phyloP scores from a whole-genome alignment of 1,284 basidiomycete genomes.

The Pholiota adiposa region DNA sequence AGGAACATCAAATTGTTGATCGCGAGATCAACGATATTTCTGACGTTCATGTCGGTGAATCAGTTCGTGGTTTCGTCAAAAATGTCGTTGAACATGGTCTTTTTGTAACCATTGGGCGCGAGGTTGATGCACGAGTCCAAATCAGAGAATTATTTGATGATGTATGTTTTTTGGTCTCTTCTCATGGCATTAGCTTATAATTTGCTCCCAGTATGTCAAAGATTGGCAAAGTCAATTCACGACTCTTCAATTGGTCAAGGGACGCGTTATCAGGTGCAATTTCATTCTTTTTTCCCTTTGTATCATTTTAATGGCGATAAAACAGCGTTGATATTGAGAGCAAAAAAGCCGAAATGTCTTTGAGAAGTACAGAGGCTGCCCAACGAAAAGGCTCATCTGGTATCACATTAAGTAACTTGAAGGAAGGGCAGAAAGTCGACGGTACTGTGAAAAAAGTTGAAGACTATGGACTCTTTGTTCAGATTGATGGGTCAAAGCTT shows the following conservation, averaged over 20 bases:
- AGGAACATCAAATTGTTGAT: slow-evolving; percentile 62
- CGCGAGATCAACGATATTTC: slow-evolving; percentile 66
- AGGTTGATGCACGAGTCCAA: slow-evolving; percentile 89
- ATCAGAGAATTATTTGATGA: slow-evolving; percentile 94
- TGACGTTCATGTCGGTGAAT: slow-evolving; percentile 75
- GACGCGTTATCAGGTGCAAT: slow-evolving; percentile 77
- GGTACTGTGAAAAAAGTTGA: slow-evolving; percentile 81
- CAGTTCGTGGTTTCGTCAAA: slow-evolving; percentile 89
- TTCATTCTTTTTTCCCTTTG: background rate
- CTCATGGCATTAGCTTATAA: slow-evolving; percentile 6
- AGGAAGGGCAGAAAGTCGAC: slow-evolving; percentile 77
- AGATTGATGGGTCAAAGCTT: slow-evolving; percentile 82
- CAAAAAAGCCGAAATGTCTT: slow-evolving; percentile 88
- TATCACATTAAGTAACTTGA: slow-evolving; percentile 61
- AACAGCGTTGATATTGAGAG: slow-evolving; percentile 66
- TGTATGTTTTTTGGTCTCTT: slow-evolving; percentile 46
- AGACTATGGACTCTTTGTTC: slow-evolving; percentile 91
- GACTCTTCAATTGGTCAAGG: slow-evolving; percentile 85
- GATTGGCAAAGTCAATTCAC: slow-evolving; percentile 91
- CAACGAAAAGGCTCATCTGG: slow-evolving; percentile 41
- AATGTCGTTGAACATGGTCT: slow-evolving; percentile 86
- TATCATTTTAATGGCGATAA: background rate
- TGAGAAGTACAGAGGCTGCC: slow-evolving; percentile 65
- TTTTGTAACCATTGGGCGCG: slow-evolving; percentile 87
- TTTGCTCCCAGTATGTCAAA: slow-evolving; percentile 76